Conservation (phyloP, 306 rosid genomes). For the Casuarina glauca region DNA sequence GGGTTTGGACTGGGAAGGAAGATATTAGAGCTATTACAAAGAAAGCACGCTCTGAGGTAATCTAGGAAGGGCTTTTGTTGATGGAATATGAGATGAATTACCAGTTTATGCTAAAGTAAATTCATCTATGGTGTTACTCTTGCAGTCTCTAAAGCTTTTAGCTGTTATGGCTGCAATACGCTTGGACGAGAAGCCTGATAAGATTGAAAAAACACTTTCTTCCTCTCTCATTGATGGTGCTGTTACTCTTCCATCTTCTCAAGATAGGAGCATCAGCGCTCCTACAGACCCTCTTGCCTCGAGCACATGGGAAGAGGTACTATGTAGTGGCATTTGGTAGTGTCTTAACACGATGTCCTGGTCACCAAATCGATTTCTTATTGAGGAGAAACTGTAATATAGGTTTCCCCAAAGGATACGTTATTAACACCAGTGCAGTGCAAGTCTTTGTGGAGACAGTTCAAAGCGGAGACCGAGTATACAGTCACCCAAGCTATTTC, state of each 20-base stretch:
- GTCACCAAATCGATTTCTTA: slow-evolving; percentile 19
- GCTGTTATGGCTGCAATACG: slow-evolving; percentile 84
- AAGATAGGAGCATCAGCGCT: slow-evolving; percentile 39
- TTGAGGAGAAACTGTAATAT: slow-evolving; percentile 16
- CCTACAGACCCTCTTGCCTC: slow-evolving; percentile 71
- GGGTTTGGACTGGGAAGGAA: slow-evolving; percentile 91
- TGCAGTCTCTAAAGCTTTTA: slow-evolving; percentile 78
- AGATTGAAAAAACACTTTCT: slow-evolving; percentile 52
- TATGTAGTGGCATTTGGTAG: slow-evolving; percentile 24
- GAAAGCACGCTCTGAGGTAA: slow-evolving; percentile 74
- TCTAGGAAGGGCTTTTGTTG: neutral
- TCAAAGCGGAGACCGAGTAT: slow-evolving; percentile 79
- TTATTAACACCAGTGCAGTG: slow-evolving; percentile 81
- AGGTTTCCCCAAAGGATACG: slow-evolving; percentile 66
- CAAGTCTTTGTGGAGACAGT: slow-evolving; percentile 90
- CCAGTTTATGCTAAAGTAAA: slow-evolving; percentile 11
- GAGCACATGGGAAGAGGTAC: slow-evolving; percentile 94
- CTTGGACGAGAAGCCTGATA: slow-evolving; percentile 75
- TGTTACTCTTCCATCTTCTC: slow-evolving; percentile 43
- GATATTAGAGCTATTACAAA: slow-evolving; percentile 76
- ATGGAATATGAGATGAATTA: neutral
- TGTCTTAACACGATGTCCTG: slow-evolving; percentile 14
- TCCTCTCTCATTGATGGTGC: slow-evolving; percentile 58
- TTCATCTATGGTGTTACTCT: slow-evolving; percentile 22
- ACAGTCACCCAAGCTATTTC: slow-evolving; percentile 79